Base-by-base conservation (phyloP, 2,329 filamentous ascomycete genomes). In the Metarhizium humberi region DNA sequence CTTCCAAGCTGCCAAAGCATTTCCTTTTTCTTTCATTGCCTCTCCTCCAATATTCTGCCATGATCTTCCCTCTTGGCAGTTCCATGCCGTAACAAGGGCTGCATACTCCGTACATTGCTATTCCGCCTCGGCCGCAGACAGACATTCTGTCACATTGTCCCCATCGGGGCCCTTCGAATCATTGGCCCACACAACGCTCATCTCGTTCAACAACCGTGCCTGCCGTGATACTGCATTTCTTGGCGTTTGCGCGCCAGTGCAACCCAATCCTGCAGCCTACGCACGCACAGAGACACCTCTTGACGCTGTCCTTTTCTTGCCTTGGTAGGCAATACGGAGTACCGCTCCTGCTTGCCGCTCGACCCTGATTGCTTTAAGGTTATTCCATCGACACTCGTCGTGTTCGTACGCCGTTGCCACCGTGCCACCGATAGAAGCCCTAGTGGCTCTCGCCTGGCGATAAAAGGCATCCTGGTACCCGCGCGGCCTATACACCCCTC, bases 321-420 rank as follows among this genome's bases (percentile, higher is more conserved):
- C 32, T 34, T 34, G 32, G 10, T 34, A 34, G 32, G 32, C 32
- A 34, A 18, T 5, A 36, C 29, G 6, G 46, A 36, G 42, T 14
- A 7, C 40, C 43, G 30, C 51, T 34, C 16, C 42, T 40, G 30
- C 51, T 57, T 52, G 43, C 48, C 38, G 18, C 29, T 48, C 32
- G 40, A 38, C 50, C 36, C 50, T 51, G 52, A 40, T 42, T 20
- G 29, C 53, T 58, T 59, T 59, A 58, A 59, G 57, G 54, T 59
- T 59, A 56, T 50, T 57, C 51, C 29, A 45, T 46, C 52, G 20
- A 20, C 18, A 16, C 29, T 38, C 47, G 47, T 50, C 48, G 43
- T 34, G 38, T 3, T 49, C 30, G 40, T 29, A 20, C 51, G 10
- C 42, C 32, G 10, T 42, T 46, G 20, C 50, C 32, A 38, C 38